Evolutionary conservation across 2,329 filamentous ascomycete genomes (phyloP).

Genomic region (Massarina eburnea): DNA sequence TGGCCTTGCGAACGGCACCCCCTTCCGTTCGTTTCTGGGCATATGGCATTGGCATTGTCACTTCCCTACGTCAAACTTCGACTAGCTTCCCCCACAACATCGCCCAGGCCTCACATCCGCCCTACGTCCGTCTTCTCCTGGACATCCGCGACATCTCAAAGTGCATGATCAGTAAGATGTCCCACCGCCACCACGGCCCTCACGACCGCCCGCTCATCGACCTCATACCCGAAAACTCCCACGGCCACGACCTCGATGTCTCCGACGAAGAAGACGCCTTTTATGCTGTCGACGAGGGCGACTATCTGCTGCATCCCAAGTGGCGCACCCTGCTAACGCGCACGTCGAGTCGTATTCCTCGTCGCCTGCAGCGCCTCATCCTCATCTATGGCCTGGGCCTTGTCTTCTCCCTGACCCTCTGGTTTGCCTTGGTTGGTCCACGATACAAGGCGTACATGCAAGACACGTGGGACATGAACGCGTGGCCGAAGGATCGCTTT

Average conservation of each 20-base stretch:
- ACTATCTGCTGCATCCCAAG: slow-evolving; percentile 35
- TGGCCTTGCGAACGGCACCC: not conserved
- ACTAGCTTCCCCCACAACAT: not conserved
- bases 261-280: slow-evolving; percentile 44
- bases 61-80: slow-evolving; percentile 1
- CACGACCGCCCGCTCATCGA: slow-evolving; percentile 32
- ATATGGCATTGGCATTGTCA: not conserved
- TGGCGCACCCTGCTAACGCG: slow-evolving; percentile 29
- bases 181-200: slow-evolving; percentile 23
- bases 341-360: slow-evolving; percentile 32
- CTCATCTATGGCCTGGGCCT: slow-evolving; percentile 33
- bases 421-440: slow-evolving; percentile 42
- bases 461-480: slow-evolving; percentile 39
- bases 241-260: slow-evolving; percentile 29
- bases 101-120: too few species aligned
- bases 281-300: slow-evolving; percentile 38
- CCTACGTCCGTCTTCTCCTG: too few species aligned
- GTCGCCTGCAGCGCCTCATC: slow-evolving; percentile 40
- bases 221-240: slow-evolving; percentile 24
- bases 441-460: slow-evolving; percentile 35
- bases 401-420: slow-evolving; percentile 36
- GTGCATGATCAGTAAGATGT: too few species aligned
- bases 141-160: too few species aligned
- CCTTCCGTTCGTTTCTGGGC: not conserved
- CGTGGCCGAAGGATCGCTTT: slow-evolving; percentile 37